Conservation (phyloP, 257 asterid species). For the Salvia miltiorrhiza region DNA sequence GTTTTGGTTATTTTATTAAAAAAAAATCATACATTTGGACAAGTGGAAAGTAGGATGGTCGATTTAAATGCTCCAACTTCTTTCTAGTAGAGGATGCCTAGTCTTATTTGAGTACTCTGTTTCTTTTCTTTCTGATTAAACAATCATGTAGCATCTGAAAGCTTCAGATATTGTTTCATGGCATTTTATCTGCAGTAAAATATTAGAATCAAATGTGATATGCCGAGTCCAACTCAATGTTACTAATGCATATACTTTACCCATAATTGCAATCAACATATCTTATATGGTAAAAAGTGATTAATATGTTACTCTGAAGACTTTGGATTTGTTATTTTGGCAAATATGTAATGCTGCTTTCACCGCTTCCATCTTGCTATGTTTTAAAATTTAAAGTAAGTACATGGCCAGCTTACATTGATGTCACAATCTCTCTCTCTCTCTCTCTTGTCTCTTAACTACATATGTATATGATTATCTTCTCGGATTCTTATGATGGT, state of each 20-base stretch:
- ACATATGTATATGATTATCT: not conserved
- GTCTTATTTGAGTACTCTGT: not conserved
- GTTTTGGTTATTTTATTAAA: not conserved
- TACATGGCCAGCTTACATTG: not conserved
- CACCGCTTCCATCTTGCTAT: not conserved
- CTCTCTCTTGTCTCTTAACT: not conserved
- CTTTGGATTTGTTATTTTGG: not conserved
- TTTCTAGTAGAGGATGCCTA: not conserved
- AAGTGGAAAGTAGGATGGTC: not conserved
- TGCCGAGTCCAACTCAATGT: not conserved
- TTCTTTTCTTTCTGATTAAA: not conserved
- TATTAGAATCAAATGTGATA: not conserved
- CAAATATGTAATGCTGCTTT: not conserved
- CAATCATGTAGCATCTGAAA: not conserved
- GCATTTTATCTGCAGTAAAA: not conserved
- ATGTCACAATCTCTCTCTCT: not conserved
- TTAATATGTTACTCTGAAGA: not conserved
- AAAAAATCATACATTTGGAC: not conserved
- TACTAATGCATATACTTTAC: not conserved
- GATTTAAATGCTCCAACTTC: not conserved
- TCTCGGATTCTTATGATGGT: not conserved
- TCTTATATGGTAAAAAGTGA: not conserved
- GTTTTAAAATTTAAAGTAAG: not conserved
- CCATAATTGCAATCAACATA: slow-evolving; percentile 7
- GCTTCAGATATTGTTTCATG: not conserved